Base-by-base conservation (phyloP, 768 basidiomycete species). In the Dentipellis fragilis region DNA sequence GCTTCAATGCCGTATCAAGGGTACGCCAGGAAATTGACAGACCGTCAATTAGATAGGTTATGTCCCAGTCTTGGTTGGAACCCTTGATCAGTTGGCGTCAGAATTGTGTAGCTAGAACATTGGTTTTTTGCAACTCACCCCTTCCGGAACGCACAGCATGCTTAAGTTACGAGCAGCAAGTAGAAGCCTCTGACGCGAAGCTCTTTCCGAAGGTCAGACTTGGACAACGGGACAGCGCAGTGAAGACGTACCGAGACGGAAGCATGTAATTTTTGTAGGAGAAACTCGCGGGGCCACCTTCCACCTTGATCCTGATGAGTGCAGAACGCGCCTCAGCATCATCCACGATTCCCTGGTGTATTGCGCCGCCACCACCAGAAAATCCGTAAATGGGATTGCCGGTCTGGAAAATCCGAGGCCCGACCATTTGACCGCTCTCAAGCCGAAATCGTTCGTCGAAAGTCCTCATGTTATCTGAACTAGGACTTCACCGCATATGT, bases 231-330 rank as follows among this genome's bases (percentile, higher is more conserved):
- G 19, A 14, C 10, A n/a, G 8, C 5, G 19, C 71, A 59, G 87
- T 87, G 19, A 19, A 8, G 8, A 63, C 73, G 19, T 57, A 83
- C 83, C 83, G 75, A 21, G 79, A 79, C 16, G 87, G 85, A 16
- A 85, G 63, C 57, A 85, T 84, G 60, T 89, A 88, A 59, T 87
- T 89, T 69, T 89, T 89, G 66, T 89, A 88, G 8, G 85, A 87
- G 61, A 83, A 84, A 58, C 77, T 80, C 0, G 80, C 77, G 11
- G 80, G 76, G 3, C 87, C 87, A 35, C 84, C 86, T 65, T 89
- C 86, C 3, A 72, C 83, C 59, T 85, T 86, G 63, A 88, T 80
- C 56, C 87, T 78, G 9, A 76, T 68, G 39, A 89, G 73, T 2
- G 85, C 84, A 53, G 84, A 81, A 57, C 72, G 68, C 3, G 87